phyloP scores from a whole-genome alignment of 352 stramenopile species.

The Globisporangium cylindrosporum region DNA sequence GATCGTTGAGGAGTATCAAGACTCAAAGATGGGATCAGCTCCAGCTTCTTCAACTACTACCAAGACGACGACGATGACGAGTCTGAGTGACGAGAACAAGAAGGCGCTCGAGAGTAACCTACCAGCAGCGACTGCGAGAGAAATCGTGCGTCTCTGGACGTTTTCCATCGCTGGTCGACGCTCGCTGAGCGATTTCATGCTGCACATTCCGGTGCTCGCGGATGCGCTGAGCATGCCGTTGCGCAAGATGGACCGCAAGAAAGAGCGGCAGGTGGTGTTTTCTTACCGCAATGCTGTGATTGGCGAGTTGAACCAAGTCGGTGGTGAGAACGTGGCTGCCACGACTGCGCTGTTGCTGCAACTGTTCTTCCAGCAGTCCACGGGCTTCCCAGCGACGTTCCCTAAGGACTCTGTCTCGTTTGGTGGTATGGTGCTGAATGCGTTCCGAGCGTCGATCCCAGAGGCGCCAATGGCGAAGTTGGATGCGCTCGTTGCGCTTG shows the following conservation, averaged over 20 bases:
- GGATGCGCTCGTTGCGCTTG: conserved; percentile 24
- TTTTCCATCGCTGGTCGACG: conserved; percentile 54
- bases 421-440: conserved; percentile 38
- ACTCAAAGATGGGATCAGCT: not conserved
- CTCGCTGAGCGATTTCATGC: conserved; percentile 60
- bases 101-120: conserved; percentile 61
- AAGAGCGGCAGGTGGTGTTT: conserved; percentile 74
- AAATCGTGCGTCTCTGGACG: conserved; percentile 66
- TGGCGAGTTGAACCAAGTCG: conserved; percentile 35
- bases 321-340: conserved; percentile 25
- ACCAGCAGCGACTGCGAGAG: conserved; percentile 39
- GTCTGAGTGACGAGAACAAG: conserved; percentile 62
- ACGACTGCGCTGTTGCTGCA: conserved; percentile 36
- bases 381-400: conserved; percentile 45
- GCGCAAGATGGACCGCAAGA: conserved; percentile 80
- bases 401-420: conserved; percentile 35
- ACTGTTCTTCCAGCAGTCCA: conserved; percentile 74
- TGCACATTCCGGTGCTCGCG: conserved; percentile 51
- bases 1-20: conserved; percentile 1
- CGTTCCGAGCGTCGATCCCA: conserved; percentile 35
- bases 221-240: conserved; percentile 71
- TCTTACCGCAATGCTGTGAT: conserved; percentile 51
- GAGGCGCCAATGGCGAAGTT: conserved; percentile 31
- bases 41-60: not conserved
- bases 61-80: conserved; percentile 20